These are phyloP conservation scores for Balakata baccata DNA, from an alignment of 345 rosid genomes.

Conservation along the genomic window DNA sequence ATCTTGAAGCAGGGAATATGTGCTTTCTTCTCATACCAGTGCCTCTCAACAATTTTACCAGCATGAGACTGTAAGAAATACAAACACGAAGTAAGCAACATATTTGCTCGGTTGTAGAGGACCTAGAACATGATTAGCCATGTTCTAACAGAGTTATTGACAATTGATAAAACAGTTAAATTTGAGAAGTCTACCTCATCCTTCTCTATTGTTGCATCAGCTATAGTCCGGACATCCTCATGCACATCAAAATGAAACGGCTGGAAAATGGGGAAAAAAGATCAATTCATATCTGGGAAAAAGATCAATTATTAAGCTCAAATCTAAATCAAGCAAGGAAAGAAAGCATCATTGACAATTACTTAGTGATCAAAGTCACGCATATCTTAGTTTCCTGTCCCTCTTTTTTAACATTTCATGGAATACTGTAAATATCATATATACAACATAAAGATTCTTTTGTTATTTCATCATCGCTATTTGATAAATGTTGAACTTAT, in stretches of 20 bases:
- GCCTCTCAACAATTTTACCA: conserved; percentile 98
- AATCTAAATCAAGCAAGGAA: not conserved
- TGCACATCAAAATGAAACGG: conserved; percentile 99
- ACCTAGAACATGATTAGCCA: not conserved
- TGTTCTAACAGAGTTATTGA: no score
- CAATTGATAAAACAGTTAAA: not conserved
- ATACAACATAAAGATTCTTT: not conserved
- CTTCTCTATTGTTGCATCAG: conserved; percentile 96
- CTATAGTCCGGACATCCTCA: conserved; percentile 92
- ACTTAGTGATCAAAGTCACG: not conserved
- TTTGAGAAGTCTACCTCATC: conserved; percentile 59
- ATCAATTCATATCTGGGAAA: not conserved
- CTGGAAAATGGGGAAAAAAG: conserved; percentile 33
- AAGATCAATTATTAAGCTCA: no score
- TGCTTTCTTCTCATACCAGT: conserved; percentile 99
- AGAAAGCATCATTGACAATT: not conserved
- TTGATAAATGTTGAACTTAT: not conserved
- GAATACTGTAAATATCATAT: no score
- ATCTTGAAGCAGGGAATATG: conserved; percentile 97
- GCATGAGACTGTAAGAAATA: conserved; percentile 74
- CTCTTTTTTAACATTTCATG: not conserved
- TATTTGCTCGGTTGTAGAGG: not conserved
- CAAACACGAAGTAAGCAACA: not conserved
- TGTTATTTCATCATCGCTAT: not conserved
- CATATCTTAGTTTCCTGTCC: not conserved